Percentiles rank a stretch among this genome's conserved stretches.
Evolutionary conservation across 495 filamentous ascomycete genomes (phyloP).

Genomic region (Cudoniella acicularis): DNA sequence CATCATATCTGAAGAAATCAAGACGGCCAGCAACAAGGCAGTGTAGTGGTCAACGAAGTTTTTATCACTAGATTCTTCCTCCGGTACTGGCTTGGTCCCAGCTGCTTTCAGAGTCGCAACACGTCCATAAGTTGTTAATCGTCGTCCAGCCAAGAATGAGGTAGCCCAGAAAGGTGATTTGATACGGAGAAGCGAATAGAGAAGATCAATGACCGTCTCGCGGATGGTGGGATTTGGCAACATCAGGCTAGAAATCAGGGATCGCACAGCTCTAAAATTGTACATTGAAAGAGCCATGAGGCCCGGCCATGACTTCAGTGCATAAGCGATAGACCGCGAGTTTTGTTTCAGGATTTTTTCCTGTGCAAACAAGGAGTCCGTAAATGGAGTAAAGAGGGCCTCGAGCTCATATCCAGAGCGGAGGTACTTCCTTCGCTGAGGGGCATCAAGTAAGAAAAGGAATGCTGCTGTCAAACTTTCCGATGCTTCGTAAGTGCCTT

Average conservation of each 20-base stretch:
- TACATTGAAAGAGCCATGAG: slow-evolving; percentile 82
- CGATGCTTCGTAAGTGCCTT: slow-evolving; percentile 87
- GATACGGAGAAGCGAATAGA: slow-evolving; percentile 89
- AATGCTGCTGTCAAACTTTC: slow-evolving; percentile 82
- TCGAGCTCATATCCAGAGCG: slow-evolving; percentile 76
- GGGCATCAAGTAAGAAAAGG: slow-evolving; percentile 82
- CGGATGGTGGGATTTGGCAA: slow-evolving; percentile 63
- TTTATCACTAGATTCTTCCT: slow-evolving; percentile 65
- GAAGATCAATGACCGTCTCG: slow-evolving; percentile 74
- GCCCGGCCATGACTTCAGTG: slow-evolving; percentile 90
- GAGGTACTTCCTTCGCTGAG: slow-evolving; percentile 73
- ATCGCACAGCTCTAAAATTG: slow-evolving; percentile 75
- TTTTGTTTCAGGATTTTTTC: slow-evolving; percentile 80
- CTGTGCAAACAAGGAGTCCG: slow-evolving; percentile 69
- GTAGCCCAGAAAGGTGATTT: slow-evolving; percentile 96
- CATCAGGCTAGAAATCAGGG: slow-evolving; percentile 74
- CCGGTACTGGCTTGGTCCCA: slow-evolving; percentile 35
- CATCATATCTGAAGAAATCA: slow-evolving; percentile 79
- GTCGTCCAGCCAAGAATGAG: slow-evolving; percentile 86
- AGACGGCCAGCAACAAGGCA: slow-evolving; percentile 78
- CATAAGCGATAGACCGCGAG: slow-evolving; percentile 78
- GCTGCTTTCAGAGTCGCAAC: slow-evolving; percentile 82
- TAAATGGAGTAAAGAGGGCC: slow-evolving; percentile 82
- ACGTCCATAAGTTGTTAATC: slow-evolving; percentile 90
- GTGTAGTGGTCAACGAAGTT: slow-evolving; percentile 92